These are phyloP conservation scores for Scheffersomyces insectosa DNA, from an alignment of 1,139 yeast species.

Conservation along the genomic window DNA sequence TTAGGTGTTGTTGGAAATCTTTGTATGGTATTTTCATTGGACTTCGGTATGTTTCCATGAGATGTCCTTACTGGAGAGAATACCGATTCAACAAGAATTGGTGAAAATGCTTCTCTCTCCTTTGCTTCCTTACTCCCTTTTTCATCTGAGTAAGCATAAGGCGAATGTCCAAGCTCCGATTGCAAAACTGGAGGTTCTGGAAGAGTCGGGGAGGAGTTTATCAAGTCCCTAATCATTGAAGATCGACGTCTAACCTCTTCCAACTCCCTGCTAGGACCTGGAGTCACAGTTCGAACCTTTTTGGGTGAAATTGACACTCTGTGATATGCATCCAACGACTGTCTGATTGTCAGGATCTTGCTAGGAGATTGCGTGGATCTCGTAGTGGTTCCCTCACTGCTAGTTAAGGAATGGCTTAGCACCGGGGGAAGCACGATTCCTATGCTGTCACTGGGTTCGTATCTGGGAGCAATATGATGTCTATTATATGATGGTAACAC, in stretches of 20 bases:
- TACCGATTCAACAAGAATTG: constrained; percentile 21
- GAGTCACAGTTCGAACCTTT: constrained; percentile 20
- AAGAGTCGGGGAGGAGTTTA: constrained; percentile 53
- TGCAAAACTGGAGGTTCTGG: constrained; percentile 47
- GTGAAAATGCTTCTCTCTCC: constrained; percentile 23
- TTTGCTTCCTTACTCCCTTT: constrained; percentile 1
- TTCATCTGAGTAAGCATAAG: constrained; percentile 12
- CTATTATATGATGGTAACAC: constrained; percentile 9
- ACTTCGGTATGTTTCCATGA: constrained; percentile 10
- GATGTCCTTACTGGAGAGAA: constrained; percentile 19
- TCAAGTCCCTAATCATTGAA: constrained; percentile 41
- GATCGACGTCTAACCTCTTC: constrained; percentile 32
- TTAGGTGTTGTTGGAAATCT: constrained; percentile 55
- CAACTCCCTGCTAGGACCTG: constrained; percentile 17
- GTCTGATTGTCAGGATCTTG: constrained; percentile 30
- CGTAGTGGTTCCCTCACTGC: constrained; percentile 7
- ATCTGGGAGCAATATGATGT: constrained; percentile 10
- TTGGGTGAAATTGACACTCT: constrained; percentile 38
- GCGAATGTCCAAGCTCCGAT: constrained; percentile 26
- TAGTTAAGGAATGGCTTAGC: constrained; percentile 14
- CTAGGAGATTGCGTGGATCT: constrained; percentile 9
- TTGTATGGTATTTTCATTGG: constrained; percentile 32
- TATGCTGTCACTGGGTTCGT: constrained; percentile 26
- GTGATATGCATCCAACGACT: constrained; percentile 38
- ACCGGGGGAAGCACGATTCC: constrained; percentile 25